These are phyloP conservation scores for Ceratobasidium sp. DNA, from an alignment of 1,284 basidiomycete genomes.

Conservation along the genomic window DNA sequence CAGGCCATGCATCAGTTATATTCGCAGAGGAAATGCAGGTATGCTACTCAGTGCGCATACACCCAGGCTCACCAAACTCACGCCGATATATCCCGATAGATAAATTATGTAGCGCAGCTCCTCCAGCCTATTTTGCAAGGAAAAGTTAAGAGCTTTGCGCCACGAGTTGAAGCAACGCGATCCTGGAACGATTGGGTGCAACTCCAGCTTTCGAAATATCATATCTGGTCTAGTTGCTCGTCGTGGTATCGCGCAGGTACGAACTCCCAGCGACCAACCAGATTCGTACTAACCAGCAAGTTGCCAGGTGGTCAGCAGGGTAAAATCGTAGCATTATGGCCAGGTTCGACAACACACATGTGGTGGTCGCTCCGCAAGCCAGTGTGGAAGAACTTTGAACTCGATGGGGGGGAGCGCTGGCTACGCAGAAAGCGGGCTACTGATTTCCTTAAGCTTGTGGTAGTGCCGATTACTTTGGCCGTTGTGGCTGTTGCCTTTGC, in stretches of 20 bases:
- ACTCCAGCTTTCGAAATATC: neutral
- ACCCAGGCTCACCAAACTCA: neutral
- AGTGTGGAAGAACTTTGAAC: neutral
- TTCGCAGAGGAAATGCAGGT: conserved; percentile 39
- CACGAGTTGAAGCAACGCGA: conserved; percentile 5
- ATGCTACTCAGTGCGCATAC: neutral
- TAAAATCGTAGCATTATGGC: conserved; percentile 21
- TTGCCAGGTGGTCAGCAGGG: neutral
- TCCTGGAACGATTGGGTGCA: conserved; percentile 25
- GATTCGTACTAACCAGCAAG: neutral
- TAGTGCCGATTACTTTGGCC: neutral
- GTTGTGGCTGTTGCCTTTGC: neutral
- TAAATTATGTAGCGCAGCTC: conserved; percentile 29
- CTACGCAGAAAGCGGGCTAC: neutral
- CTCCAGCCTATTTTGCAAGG: conserved; percentile 24
- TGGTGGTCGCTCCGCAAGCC: conserved; percentile 38
- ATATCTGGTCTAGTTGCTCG: conserved; percentile 23
- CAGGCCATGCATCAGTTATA: conserved; percentile 38
- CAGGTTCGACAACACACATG: neutral
- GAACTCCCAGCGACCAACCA: neutral
- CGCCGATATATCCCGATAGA: conserved; percentile 7
- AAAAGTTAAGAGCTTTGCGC: conserved; percentile 32
- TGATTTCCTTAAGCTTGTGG: neutral
- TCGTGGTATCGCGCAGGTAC: conserved; percentile 36
- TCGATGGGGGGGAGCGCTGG: neutral